Evolutionary conservation across 306 rosid genomes (phyloP).

Genomic region (Inga leiocalycina): DNA sequence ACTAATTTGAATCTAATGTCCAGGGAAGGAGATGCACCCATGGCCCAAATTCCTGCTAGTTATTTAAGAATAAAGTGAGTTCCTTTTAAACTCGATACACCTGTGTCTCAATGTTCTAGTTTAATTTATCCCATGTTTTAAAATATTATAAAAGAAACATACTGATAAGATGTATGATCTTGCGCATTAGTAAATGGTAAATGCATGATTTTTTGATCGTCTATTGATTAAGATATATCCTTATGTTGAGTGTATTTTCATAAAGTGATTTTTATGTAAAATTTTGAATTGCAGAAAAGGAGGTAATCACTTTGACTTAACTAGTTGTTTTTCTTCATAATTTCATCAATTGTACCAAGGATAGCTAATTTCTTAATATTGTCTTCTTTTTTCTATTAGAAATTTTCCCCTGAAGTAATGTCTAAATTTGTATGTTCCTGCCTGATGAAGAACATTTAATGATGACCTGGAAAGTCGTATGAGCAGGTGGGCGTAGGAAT

Average conservation of each 20-base stretch:
- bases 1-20: conserved; percentile 35
- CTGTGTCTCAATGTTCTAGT: neutral
- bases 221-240: neutral
- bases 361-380: neutral
- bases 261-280: no score
- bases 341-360: conserved; percentile 9
- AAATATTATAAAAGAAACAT: neutral
- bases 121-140: neutral
- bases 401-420: neutral
- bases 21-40: conserved; percentile 69
- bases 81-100: conserved; percentile 12
- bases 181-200: no score
- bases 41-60: conserved; percentile 65
- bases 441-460: neutral
- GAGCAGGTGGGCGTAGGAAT: neutral
- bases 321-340: neutral
- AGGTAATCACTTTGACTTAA: neutral
- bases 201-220: neutral
- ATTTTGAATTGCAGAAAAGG: no score
- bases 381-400: no score
- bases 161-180: neutral
- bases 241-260: neutral
- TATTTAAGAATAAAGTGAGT: conserved; percentile 77
- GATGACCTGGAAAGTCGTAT: neutral
- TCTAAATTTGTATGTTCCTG: neutral